Conservation (phyloP, 805 yeast species). For the Hanseniaspora thailandica region DNA sequence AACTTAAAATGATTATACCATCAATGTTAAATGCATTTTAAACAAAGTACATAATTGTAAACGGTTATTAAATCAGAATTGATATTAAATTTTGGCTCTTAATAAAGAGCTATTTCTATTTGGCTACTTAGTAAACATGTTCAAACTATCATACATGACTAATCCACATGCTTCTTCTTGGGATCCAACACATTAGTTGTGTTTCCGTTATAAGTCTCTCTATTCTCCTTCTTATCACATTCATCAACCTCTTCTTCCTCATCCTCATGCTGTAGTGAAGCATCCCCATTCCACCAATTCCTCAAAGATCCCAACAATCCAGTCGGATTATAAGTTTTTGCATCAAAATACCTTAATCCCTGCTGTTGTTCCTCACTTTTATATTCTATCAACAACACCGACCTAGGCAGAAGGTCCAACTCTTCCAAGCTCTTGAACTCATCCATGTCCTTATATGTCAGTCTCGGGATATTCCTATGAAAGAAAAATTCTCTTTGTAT, state of each 20-base stretch:
- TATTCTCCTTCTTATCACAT: slow-evolving; percentile 26
- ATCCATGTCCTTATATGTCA: slow-evolving; percentile 49
- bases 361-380: slow-evolving; percentile 30
- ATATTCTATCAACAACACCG: slow-evolving; percentile 55
- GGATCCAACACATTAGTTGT: slow-evolving; percentile 17
- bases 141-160: no score
- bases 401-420: slow-evolving; percentile 56
- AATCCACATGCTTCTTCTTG: background rate
- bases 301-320: slow-evolving; percentile 27
- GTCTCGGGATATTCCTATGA: slow-evolving; percentile 47
- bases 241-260: slow-evolving; percentile 7
- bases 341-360: slow-evolving; percentile 22
- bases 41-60: no score
- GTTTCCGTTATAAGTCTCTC: slow-evolving; percentile 49
- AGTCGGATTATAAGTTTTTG: slow-evolving; percentile 25
- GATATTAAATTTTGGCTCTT: no score
- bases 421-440: slow-evolving; percentile 44
- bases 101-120: no score
- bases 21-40: no score
- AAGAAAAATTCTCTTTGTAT: slow-evolving; percentile 37
- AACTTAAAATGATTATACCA: no score
- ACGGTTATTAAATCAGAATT: no score
- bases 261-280: background rate
- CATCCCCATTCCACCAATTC: slow-evolving; percentile 27
- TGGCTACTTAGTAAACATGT: no score